These are phyloP conservation scores for Kandelia obovata DNA, from an alignment of 345 rosid genomes.

Conservation along the genomic window DNA sequence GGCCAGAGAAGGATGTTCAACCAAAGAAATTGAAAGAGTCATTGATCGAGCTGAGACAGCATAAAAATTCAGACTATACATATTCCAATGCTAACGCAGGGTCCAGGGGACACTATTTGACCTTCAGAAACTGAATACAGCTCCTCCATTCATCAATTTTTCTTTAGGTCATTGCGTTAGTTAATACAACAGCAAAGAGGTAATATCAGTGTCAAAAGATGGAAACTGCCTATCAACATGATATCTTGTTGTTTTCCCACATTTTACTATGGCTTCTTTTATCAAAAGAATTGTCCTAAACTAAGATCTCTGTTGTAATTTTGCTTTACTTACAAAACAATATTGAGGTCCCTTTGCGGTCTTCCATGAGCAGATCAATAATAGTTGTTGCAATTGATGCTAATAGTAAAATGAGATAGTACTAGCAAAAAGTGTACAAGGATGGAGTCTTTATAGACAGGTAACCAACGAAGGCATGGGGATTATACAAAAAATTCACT, in stretches of 20 bases:
- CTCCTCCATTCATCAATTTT: background rate
- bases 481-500: background rate
- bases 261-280: background rate
- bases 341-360: background rate
- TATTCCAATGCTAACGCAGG: background rate
- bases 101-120: background rate
- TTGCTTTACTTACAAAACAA: background rate
- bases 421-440: background rate
- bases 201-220: background rate
- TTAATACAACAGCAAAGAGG: background rate
- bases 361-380: background rate
- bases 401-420: background rate
- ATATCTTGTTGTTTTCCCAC: background rate
- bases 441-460: background rate
- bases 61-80: background rate
- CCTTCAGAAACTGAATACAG: constrained; percentile 6
- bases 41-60: constrained; percentile 27
- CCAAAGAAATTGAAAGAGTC: constrained; percentile 38
- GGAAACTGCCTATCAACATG: background rate
- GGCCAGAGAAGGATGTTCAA: constrained; percentile 30
- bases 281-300: background rate
- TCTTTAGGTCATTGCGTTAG: background rate
- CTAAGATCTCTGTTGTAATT: background rate
- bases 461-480: background rate
- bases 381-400: background rate